Evolutionary conservation across 768 basidiomycete species (phyloP).

Genomic region (Hericium erinaceus): DNA sequence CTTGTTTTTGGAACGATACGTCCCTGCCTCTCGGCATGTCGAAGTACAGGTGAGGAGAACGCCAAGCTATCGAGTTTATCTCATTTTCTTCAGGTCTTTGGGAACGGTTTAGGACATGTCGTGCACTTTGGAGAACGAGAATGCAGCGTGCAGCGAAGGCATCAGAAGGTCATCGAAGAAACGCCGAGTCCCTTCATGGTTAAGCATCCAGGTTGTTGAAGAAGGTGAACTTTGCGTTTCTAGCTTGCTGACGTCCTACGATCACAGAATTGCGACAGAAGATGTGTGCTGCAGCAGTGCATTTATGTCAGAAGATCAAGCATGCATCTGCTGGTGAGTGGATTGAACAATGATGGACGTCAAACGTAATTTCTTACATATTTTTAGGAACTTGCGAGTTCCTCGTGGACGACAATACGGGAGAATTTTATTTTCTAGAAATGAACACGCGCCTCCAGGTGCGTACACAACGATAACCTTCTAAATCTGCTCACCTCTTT

Average conservation of each 20-base stretch:
- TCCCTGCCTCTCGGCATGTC: conserved; percentile 47
- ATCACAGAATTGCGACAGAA: conserved; percentile 31
- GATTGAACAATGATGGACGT: not conserved
- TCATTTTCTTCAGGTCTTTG: conserved; percentile 40
- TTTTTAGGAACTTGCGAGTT: conserved; percentile 56
- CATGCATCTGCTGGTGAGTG: conserved; percentile 50
- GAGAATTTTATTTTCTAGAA: conserved; percentile 57
- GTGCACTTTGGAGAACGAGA: conserved; percentile 64
- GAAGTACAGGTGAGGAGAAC: conserved; percentile 44
- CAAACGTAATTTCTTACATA: not conserved
- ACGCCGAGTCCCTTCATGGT: conserved; percentile 51
- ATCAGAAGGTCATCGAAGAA: conserved; percentile 71
- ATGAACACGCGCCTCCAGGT: conserved; percentile 64
- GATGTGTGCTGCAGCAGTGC: conserved; percentile 47
- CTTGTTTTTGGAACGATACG: conserved; percentile 54
- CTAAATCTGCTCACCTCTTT: conserved; percentile 3
- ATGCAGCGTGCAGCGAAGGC: conserved; percentile 58
- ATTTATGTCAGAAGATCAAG: conserved; percentile 36
- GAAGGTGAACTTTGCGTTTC: not conserved
- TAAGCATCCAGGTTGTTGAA: conserved; percentile 16
- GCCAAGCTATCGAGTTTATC: not conserved
- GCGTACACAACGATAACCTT: not conserved
- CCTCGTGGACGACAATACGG: conserved; percentile 44
- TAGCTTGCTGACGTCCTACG: too few species aligned
- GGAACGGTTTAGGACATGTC: conserved; percentile 49